Evolutionary conservation across 2,329 filamentous ascomycete species (phyloP).

Genomic region (Xylariales sp.): DNA sequence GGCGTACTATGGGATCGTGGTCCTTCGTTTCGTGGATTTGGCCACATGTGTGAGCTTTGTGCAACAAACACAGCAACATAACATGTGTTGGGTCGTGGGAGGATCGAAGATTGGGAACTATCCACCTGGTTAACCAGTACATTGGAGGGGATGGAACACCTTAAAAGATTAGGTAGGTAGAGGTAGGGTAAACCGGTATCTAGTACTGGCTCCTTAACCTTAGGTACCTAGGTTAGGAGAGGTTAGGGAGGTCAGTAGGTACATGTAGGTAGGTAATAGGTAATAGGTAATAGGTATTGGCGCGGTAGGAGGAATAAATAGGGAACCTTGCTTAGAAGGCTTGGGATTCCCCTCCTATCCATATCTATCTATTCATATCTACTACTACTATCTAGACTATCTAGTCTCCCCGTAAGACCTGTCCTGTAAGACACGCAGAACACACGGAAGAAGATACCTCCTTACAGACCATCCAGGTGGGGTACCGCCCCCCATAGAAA

Average conservation of each 20-base stretch:
- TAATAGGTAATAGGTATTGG: not conserved
- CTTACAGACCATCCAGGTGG: too few species aligned
- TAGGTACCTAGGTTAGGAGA: too few species aligned
- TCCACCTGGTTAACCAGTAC: not conserved
- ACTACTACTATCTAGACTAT: too few species aligned
- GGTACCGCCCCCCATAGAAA: too few species aligned
- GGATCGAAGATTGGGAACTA: not conserved
- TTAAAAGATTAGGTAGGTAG: not conserved
- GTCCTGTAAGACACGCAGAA: too few species aligned
- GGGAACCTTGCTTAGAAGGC: too few species aligned
- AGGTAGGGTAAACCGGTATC: too few species aligned
- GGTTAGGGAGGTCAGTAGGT: too few species aligned
- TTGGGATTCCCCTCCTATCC: not conserved
- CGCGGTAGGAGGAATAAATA: not conserved
- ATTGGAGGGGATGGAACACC: not conserved
- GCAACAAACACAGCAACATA: slow-evolving; percentile 13
- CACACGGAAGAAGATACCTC: not conserved
- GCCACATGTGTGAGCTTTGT: slow-evolving; percentile 16
- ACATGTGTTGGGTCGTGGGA: slow-evolving; percentile 20
- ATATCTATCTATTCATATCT: not conserved
- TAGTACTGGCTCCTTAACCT: too few species aligned
- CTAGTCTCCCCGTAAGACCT: too few species aligned
- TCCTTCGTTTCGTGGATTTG: not conserved
- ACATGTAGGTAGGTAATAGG: too few species aligned
- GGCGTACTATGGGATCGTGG: not conserved